phyloP scores from a whole-genome alignment of 176 grass and related monocot genomes.

The Juncus effusus region DNA sequence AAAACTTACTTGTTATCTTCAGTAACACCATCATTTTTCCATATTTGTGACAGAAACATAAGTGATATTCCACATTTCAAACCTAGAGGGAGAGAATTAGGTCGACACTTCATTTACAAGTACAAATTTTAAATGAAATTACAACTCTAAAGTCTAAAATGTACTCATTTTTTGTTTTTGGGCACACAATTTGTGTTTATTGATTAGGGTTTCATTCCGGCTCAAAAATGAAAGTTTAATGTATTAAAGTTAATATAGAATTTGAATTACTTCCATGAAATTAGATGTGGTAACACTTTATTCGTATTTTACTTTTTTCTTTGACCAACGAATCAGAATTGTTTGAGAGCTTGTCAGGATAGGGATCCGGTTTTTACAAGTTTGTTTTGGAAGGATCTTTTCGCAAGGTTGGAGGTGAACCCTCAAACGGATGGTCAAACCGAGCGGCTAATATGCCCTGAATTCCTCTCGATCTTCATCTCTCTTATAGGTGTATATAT shows the following conservation, averaged over 20 bases:
- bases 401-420: too few relatives aligned
- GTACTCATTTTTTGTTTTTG: background rate
- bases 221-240: background rate
- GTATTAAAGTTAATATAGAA: slow-evolving; percentile 10
- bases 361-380: too few relatives aligned
- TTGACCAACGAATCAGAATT: slow-evolving; percentile 92
- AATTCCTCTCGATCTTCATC: too few relatives aligned
- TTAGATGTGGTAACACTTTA: slow-evolving; percentile 97
- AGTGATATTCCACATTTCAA: slow-evolving; percentile 1
- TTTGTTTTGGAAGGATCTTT: too few relatives aligned
- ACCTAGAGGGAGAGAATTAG: slow-evolving; percentile 7
- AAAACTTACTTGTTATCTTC: background rate
- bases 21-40: too few relatives aligned
- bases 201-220: too few relatives aligned
- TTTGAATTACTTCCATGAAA: slow-evolving; percentile 55
- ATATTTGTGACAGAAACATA: too few relatives aligned
- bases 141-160: too few relatives aligned
- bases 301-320: slow-evolving; percentile 82
- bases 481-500: too few relatives aligned
- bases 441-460: too few relatives aligned
- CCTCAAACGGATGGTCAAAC: too few relatives aligned
- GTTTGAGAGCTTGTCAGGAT: slow-evolving; percentile 93
- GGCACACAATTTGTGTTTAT: background rate
- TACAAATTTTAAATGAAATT: background rate
- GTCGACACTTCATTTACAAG: background rate